Conservation (phyloP, 441 rosid genomes). For the Syzygium malaccense region DNA sequence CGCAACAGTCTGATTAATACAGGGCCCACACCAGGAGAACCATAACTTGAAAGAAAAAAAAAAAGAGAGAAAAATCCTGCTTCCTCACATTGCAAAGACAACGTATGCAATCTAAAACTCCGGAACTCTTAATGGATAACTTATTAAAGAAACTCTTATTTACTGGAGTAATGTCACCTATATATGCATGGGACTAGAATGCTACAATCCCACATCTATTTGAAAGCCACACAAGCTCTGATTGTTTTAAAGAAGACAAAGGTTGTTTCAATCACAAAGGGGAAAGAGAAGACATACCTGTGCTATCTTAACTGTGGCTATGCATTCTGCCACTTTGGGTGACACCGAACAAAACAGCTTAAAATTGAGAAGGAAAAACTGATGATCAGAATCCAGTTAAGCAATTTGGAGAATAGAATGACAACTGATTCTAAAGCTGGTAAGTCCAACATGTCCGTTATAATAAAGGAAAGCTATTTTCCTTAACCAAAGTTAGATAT, state of each 20-base stretch:
- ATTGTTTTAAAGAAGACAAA: background rate
- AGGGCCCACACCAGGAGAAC: background rate
- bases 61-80: background rate
- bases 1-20: background rate
- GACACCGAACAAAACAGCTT: constrained; percentile 58
- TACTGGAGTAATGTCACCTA: background rate
- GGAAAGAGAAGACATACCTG: constrained; percentile 48
- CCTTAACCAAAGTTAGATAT: background rate
- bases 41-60: background rate
- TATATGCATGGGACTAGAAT: background rate
- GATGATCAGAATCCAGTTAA: background rate
- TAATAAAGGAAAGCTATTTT: background rate
- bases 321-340: constrained; percentile 62
- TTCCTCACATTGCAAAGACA: background rate
- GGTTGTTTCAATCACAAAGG: background rate
- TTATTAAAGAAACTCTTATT: background rate
- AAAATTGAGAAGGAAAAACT: constrained; percentile 7
- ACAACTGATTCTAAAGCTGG: background rate
- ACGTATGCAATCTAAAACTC: background rate
- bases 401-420: background rate
- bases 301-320: constrained; percentile 73
- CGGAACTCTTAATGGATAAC: background rate
- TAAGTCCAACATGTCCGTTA: background rate
- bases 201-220: background rate
- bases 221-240: background rate